Evolutionary conservation across 2,329 filamentous ascomycete species (phyloP).

Genomic region (Diaporthe longicolla): DNA sequence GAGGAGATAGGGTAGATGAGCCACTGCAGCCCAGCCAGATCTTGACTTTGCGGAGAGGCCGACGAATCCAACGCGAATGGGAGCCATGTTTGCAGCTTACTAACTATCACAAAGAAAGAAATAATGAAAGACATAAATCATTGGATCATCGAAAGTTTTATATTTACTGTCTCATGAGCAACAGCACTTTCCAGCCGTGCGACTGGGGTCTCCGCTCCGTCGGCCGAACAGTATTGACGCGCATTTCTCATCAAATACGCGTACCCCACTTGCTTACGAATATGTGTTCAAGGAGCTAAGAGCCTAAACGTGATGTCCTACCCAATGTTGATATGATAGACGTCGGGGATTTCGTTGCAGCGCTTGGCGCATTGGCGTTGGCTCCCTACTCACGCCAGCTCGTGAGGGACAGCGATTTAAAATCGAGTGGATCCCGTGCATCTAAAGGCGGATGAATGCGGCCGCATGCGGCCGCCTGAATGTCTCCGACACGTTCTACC

Average conservation of each 20-base stretch:
- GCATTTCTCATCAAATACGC: background rate
- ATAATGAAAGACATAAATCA: background rate
- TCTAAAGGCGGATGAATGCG: background rate
- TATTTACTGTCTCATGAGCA: background rate
- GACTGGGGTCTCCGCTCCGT: background rate
- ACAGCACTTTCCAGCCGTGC: background rate
- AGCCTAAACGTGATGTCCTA: no score
- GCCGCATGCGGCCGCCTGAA: background rate
- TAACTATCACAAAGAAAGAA: no score
- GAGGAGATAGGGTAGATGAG: slow-evolving; percentile 72
- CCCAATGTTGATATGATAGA: background rate
- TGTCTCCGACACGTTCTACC: no score
- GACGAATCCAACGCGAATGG: slow-evolving; percentile 68
- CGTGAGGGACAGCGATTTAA: background rate
- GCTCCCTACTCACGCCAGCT: background rate
- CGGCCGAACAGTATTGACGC: background rate
- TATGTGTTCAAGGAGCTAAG: background rate
- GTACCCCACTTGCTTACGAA: background rate
- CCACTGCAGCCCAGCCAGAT: slow-evolving; percentile 67
- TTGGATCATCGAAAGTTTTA: background rate
- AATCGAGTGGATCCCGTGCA: background rate
- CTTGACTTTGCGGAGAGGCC: slow-evolving; percentile 68
- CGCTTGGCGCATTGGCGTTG: slow-evolving; percentile 3
- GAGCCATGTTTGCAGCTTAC: slow-evolving; percentile 53
- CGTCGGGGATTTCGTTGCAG: background rate